These are phyloP conservation scores for Pichia sp. DNA, from an alignment of 1,139 yeast species.

Conservation along the genomic window DNA sequence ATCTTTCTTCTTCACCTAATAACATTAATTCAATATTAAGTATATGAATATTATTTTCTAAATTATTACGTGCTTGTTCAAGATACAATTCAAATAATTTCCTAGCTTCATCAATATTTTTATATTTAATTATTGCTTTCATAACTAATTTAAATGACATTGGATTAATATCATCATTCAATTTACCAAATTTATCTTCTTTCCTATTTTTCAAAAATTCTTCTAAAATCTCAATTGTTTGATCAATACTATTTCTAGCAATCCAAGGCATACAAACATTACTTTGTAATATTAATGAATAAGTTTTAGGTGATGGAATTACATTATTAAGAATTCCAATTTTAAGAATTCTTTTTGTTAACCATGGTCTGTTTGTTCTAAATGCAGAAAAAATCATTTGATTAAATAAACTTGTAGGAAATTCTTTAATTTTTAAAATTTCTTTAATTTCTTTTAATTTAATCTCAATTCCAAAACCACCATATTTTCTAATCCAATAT, in stretches of 20 bases:
- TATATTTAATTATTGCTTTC: slow-evolving; percentile 16
- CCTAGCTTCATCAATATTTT: slow-evolving; percentile 21
- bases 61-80: slow-evolving; percentile 18
- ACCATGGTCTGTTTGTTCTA: slow-evolving; percentile 34
- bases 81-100: slow-evolving; percentile 24
- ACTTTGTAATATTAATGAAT: slow-evolving; percentile 26
- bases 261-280: slow-evolving; percentile 16
- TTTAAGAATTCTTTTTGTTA: slow-evolving; percentile 37
- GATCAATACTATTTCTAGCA: slow-evolving; percentile 26
- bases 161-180: slow-evolving; percentile 24
- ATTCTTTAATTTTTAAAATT: slow-evolving; percentile 3
- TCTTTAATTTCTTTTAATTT: slow-evolving; percentile 16
- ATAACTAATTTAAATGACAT: slow-evolving; percentile 21
- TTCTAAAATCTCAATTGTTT: slow-evolving; percentile 25
- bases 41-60: slow-evolving; percentile 24
- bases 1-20: slow-evolving; percentile 27
- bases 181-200: slow-evolving; percentile 25
- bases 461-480: slow-evolving; percentile 14
- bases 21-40: slow-evolving; percentile 24
- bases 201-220: slow-evolving; percentile 20
- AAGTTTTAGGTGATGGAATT: slow-evolving; percentile 38
- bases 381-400: slow-evolving; percentile 38
- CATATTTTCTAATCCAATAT: slow-evolving; percentile 18
- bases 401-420: slow-evolving; percentile 37
- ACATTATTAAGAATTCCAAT: slow-evolving; percentile 35